Conservation (phyloP, 129 eudicot species). For the Gnaphalium uliginosum region DNA sequence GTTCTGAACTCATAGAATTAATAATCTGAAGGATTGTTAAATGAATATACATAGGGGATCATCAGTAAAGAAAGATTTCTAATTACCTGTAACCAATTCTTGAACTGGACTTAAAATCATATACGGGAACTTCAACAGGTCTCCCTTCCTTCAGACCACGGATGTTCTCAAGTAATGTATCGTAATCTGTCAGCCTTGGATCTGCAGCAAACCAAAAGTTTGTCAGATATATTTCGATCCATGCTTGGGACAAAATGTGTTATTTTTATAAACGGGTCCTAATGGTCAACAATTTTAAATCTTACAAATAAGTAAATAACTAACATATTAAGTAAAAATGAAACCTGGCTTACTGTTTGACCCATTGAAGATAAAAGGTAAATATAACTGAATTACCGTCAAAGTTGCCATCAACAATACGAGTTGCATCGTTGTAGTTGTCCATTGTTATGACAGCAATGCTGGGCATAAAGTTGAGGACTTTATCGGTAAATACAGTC, state of each 20-base stretch:
- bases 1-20: no score
- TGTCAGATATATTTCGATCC: neutral
- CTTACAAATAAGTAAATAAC: neutral
- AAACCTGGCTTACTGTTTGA: neutral
- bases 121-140: conserved; percentile 85
- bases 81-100: conserved; percentile 91
- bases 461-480: conserved; percentile 83
- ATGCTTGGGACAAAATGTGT: neutral
- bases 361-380: neutral
- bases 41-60: conserved; percentile 2
- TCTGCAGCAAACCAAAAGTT: conserved; percentile 49
- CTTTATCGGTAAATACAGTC: conserved; percentile 86
- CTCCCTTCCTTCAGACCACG: conserved; percentile 77
- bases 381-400: conserved; percentile 57
- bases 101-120: conserved; percentile 91
- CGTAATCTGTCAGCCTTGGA: conserved; percentile 96
- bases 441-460: conserved; percentile 92
- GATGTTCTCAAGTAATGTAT: conserved; percentile 86
- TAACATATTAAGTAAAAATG: neutral
- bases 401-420: conserved; percentile 89
- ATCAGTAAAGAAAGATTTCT: neutral
- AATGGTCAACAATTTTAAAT: neutral
- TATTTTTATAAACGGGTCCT: neutral
- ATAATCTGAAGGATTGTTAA: no score
- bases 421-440: conserved; percentile 86